Evolutionary conservation across 1,284 basidiomycete species (phyloP).

Genomic region (Trametes polyzona): DNA sequence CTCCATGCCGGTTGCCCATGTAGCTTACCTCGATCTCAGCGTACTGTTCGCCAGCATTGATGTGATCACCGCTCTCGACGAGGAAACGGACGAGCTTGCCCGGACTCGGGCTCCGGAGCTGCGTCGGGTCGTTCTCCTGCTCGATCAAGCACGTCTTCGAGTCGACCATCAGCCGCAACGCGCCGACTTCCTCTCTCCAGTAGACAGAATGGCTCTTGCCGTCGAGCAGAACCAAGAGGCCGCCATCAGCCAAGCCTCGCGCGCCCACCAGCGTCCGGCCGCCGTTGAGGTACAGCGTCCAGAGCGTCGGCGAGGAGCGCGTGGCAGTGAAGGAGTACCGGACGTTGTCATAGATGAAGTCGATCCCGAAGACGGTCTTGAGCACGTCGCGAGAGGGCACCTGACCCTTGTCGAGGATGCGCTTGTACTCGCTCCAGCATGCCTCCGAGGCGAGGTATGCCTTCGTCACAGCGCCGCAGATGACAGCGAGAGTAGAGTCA

Average conservation of each 20-base stretch:
- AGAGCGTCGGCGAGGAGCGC: slow-evolving; percentile 85
- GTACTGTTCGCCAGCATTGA: slow-evolving; percentile 95
- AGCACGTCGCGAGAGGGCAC: slow-evolving; percentile 94
- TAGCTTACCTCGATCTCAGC: slow-evolving; percentile 91
- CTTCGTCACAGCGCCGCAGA: slow-evolving; percentile 97
- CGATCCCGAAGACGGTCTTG: slow-evolving; percentile 96
- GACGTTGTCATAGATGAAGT: slow-evolving; percentile 97
- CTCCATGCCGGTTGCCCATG: not conserved
- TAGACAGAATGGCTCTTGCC: slow-evolving; percentile 98
- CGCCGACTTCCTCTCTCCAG: slow-evolving; percentile 98
- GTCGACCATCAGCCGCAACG: slow-evolving; percentile 92
- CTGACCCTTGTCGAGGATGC: slow-evolving; percentile 97
- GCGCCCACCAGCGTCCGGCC: slow-evolving; percentile 89
- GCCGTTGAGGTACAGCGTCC: slow-evolving; percentile 97
- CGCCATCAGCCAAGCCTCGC: slow-evolving; percentile 93
- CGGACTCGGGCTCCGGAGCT: slow-evolving; percentile 94
- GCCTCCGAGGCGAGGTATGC: slow-evolving; percentile 90
- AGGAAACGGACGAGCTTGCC: slow-evolving; percentile 97
- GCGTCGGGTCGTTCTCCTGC: slow-evolving; percentile 99
- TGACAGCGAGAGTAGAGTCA: slow-evolving; percentile 89
- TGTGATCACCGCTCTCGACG: slow-evolving; percentile 96
- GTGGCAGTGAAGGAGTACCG: slow-evolving; percentile 97
- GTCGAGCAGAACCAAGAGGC: slow-evolving; percentile 89
- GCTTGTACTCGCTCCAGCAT: slow-evolving; percentile 93
- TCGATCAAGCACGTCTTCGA: slow-evolving; percentile 98